Percentiles rank a stretch among this genome's conserved stretches.
These are phyloP conservation scores for Talaromyces stipitatus DNA, from an alignment of 495 filamentous ascomycete genomes.

Conservation along the genomic window DNA sequence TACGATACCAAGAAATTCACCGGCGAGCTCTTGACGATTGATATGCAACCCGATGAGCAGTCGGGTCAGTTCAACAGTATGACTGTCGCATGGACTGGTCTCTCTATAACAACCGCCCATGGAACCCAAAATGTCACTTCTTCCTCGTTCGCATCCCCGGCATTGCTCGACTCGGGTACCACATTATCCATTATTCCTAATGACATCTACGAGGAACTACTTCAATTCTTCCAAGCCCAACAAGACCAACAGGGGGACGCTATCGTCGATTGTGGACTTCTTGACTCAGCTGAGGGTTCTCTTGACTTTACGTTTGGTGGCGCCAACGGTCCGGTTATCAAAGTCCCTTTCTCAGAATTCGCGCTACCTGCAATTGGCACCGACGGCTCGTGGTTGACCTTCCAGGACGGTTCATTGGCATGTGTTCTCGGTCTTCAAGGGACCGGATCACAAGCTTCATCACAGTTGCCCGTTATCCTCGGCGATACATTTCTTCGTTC, in stretches of 20 bases:
- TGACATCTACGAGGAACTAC: constrained; percentile 36
- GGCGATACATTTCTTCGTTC: constrained; percentile 74
- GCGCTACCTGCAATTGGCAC: constrained; percentile 51
- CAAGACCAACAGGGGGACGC: constrained; percentile 38
- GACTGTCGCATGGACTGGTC: constrained; percentile 52
- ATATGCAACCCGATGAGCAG: constrained; percentile 7
- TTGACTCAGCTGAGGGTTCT: constrained; percentile 64
- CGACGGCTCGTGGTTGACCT: constrained; percentile 8
- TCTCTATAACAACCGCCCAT: constrained; percentile 25
- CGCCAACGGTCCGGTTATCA: constrained; percentile 40
- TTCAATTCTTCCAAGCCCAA: constrained; percentile 54
- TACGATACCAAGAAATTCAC: constrained; percentile 61
- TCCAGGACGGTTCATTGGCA: constrained; percentile 4
- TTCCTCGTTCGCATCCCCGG: constrained; percentile 48
- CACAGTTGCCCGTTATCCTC: constrained; percentile 50
- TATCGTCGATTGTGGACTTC: constrained; percentile 55
- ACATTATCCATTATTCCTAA: constrained; percentile 70
- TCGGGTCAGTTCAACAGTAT: constrained; percentile 42
- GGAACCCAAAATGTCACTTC: constrained; percentile 30
- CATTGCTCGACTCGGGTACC: constrained; percentile 71
- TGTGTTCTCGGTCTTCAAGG: constrained; percentile 28
- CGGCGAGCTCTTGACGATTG: constrained; percentile 20
- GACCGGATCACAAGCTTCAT: constrained; percentile 25
- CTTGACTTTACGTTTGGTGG: constrained; percentile 46
- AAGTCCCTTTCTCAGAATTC: constrained; percentile 58